Evolutionary conservation across 257 asterid genomes (phyloP).

Genomic region (Solanum megistacrolobum): DNA sequence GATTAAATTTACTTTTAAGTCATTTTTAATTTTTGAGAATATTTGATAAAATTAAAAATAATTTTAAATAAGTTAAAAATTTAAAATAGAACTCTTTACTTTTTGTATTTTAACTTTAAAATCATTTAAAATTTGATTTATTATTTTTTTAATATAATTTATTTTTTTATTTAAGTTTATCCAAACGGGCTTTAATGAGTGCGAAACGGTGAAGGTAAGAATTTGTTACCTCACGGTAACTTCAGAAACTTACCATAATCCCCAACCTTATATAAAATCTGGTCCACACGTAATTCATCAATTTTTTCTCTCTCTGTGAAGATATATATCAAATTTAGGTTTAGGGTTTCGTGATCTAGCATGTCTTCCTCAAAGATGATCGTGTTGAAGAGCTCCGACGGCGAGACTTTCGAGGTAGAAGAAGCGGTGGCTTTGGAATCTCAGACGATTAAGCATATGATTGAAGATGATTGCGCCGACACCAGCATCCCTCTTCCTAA

Average conservation of each 20-base stretch:
- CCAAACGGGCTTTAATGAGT: too few relatives aligned
- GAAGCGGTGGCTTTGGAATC: constrained; percentile 43
- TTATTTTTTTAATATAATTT: too few relatives aligned
- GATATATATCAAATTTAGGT: not conserved
- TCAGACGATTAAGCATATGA: constrained; percentile 41
- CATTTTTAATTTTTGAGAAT: too few relatives aligned
- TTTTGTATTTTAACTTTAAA: not conserved
- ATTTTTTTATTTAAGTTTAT: too few relatives aligned
- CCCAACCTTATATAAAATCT: not conserved
- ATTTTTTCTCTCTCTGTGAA: not conserved
- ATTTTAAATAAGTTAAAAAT: too few relatives aligned
- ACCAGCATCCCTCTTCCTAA: not conserved
- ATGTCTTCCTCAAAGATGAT: not conserved
- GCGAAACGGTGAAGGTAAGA: not conserved
- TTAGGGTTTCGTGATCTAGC: not conserved
- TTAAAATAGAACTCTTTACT: not conserved
- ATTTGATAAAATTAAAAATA: too few relatives aligned
- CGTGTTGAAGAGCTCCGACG: constrained; percentile 20
- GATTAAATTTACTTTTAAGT: too few relatives aligned
- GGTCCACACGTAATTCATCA: not conserved
- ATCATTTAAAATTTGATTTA: too few relatives aligned
- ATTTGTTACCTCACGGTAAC: not conserved
- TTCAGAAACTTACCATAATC: not conserved
- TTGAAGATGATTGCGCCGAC: constrained; percentile 40
- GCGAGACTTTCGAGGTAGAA: constrained; percentile 45